These are phyloP conservation scores for Mucor indicus DNA, from an alignment of 371 early-diverging fungal species.

Conservation along the genomic window DNA sequence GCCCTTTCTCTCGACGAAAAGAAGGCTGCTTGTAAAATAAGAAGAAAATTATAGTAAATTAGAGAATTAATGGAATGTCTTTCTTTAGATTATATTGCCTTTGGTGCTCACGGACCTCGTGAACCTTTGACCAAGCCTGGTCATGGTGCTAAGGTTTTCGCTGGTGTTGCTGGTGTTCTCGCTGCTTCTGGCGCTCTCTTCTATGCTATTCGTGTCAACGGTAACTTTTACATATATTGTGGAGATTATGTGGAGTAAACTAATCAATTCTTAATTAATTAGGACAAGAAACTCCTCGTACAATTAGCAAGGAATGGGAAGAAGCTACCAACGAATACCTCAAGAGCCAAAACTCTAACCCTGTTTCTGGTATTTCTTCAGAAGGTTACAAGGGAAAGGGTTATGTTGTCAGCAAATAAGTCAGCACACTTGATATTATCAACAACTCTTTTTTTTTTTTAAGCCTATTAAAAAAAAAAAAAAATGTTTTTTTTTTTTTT, in stretches of 20 bases:
- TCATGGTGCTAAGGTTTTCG: slow-evolving; percentile 68
- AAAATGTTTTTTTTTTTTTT: too few relatives aligned
- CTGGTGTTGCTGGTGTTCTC: slow-evolving; percentile 66
- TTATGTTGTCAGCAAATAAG: slow-evolving; percentile 49
- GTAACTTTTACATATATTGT: slow-evolving; percentile 46
- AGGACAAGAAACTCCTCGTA: slow-evolving; percentile 68
- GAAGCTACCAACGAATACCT: slow-evolving; percentile 84
- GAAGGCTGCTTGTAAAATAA: slow-evolving; percentile 80
- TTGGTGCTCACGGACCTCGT: slow-evolving; percentile 93
- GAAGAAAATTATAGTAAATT: too few relatives aligned
- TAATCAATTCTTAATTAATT: neutral
- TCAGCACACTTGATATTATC: too few relatives aligned
- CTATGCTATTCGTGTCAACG: slow-evolving; percentile 59
- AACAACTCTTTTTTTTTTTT: too few relatives aligned
- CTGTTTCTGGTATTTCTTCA: slow-evolving; percentile 85
- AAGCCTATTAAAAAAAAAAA: too few relatives aligned
- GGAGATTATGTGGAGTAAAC: too few relatives aligned
- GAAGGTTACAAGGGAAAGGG: slow-evolving; percentile 82
- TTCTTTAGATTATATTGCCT: slow-evolving; percentile 81
- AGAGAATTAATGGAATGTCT: neutral
- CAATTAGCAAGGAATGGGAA: slow-evolving; percentile 91
- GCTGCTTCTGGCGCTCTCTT: slow-evolving; percentile 62
- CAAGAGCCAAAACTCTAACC: slow-evolving; percentile 85
- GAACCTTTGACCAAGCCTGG: slow-evolving; percentile 74
- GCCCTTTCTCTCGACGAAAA: slow-evolving; percentile 87